Conservation (phyloP, 345 rosid species). For the Nasturtium officinale region DNA sequence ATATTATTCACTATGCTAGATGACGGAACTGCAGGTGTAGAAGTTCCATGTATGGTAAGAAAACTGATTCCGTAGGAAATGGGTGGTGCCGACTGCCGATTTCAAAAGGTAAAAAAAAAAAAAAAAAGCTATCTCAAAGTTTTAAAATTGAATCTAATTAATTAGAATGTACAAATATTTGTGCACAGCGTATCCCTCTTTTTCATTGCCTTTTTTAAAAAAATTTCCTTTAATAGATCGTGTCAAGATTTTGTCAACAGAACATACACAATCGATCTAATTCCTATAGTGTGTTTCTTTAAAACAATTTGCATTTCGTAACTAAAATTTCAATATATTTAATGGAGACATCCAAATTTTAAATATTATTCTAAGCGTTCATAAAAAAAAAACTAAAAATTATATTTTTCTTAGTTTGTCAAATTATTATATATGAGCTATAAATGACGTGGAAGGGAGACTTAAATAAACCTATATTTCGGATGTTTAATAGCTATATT, state of each 20-base stretch:
- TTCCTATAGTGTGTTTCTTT: neutral
- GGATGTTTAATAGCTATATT: no score
- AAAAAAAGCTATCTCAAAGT: neutral
- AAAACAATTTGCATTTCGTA: neutral
- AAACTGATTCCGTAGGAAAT: constrained; percentile 14
- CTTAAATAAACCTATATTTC: no score
- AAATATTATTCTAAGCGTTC: no score
- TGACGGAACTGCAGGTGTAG: neutral
- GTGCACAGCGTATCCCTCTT: constrained; percentile 32
- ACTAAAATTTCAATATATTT: neutral
- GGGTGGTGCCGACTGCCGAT: constrained; percentile 1
- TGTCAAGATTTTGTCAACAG: constrained; percentile 39
- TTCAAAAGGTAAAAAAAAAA: constrained; percentile 24
- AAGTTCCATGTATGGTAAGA: constrained; percentile 27
- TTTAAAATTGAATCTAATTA: neutral
- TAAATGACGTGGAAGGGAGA: no score
- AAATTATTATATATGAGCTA: no score
- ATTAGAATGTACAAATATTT: constrained; percentile 3
- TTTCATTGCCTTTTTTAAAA: constrained; percentile 27
- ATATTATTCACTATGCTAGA: neutral
- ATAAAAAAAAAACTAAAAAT: no score
- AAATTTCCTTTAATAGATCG: constrained; percentile 35
- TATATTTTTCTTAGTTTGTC: no score
- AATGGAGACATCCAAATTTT: no score
- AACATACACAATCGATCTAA: constrained; percentile 23